Conservation (phyloP, 2,329 filamentous ascomycete species). For the Xylaria sp. region DNA sequence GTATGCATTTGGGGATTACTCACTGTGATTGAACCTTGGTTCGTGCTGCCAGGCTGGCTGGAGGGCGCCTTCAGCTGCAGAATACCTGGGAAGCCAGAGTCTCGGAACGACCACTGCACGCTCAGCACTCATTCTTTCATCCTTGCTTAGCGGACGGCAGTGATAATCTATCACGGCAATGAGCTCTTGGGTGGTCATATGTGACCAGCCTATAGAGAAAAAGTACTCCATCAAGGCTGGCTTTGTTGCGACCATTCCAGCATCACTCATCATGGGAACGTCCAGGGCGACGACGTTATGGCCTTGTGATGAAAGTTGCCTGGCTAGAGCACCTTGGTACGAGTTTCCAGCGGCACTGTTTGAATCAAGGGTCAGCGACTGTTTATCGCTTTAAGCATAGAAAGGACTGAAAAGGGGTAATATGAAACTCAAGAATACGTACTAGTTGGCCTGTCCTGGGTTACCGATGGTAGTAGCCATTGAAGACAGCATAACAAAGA, state of each 20-base stretch:
- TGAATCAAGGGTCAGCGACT: conserved; percentile 41
- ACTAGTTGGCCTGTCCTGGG: conserved; percentile 37
- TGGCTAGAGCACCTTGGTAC: conserved; percentile 41
- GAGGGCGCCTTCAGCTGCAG: conserved; percentile 15
- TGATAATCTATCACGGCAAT: conserved; percentile 41
- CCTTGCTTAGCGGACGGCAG: conserved; percentile 36
- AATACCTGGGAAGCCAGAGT: conserved; percentile 29
- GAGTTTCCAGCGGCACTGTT: conserved; percentile 41
- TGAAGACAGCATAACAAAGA: conserved; percentile 24
- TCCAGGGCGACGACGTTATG: conserved; percentile 41
- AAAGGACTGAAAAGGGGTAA: not conserved
- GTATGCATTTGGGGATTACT: not conserved
- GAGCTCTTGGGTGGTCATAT: conserved; percentile 42
- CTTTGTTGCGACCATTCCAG: conserved; percentile 44
- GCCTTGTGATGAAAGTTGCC: conserved; percentile 38
- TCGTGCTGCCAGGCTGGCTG: conserved; percentile 24
- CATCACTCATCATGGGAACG: conserved; percentile 44
- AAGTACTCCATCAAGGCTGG: conserved; percentile 22
- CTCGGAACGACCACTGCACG: conserved; percentile 21
- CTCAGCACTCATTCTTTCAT: conserved; percentile 22
- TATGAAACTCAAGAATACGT: not conserved
- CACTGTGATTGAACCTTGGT: conserved; percentile 22
- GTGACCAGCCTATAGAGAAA: conserved; percentile 25
- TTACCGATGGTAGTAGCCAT: conserved; percentile 26
- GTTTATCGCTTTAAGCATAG: not conserved